Evolutionary conservation across 768 basidiomycete genomes (phyloP).

Genomic region (Kwoniella botswanensis): DNA sequence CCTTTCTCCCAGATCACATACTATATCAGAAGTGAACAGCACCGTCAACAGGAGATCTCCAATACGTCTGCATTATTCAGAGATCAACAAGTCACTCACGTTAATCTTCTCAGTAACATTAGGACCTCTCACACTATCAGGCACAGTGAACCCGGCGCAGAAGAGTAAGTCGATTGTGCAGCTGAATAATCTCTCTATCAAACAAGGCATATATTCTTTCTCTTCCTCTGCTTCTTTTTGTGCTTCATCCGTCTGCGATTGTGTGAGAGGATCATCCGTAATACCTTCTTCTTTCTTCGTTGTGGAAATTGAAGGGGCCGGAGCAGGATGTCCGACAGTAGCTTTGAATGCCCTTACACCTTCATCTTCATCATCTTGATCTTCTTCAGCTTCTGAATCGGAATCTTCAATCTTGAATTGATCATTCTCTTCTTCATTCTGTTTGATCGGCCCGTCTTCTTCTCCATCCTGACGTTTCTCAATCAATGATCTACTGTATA

Average conservation of each 20-base stretch:
- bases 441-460: constrained; percentile 14
- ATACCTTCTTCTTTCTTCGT: constrained; percentile 13
- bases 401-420: constrained; percentile 55
- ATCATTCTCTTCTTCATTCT: constrained; percentile 23
- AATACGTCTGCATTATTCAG: background rate
- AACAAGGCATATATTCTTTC: constrained; percentile 68
- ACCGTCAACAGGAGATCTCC: too few relatives aligned
- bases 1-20: constrained; percentile 79
- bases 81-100: constrained; percentile 34
- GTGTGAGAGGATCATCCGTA: constrained; percentile 32
- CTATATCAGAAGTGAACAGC: constrained; percentile 24
- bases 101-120: constrained; percentile 56
- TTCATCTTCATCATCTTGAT: constrained; percentile 30
- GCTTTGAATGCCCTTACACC: constrained; percentile 47
- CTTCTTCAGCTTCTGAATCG: constrained; percentile 37
- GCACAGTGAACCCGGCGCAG: constrained; percentile 91
- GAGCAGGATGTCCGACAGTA: constrained; percentile 34
- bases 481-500: constrained; percentile 60
- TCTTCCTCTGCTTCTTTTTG: constrained; percentile 15
- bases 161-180: constrained; percentile 85
- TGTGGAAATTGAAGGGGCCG: constrained; percentile 2
- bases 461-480: constrained; percentile 26
- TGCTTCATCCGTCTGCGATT: constrained; percentile 2
- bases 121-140: constrained; percentile 59
- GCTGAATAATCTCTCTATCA: constrained; percentile 79